phyloP scores from a whole-genome alignment of 495 filamentous ascomycete genomes.

The Aspergillus sclerotiicarbonarius region DNA sequence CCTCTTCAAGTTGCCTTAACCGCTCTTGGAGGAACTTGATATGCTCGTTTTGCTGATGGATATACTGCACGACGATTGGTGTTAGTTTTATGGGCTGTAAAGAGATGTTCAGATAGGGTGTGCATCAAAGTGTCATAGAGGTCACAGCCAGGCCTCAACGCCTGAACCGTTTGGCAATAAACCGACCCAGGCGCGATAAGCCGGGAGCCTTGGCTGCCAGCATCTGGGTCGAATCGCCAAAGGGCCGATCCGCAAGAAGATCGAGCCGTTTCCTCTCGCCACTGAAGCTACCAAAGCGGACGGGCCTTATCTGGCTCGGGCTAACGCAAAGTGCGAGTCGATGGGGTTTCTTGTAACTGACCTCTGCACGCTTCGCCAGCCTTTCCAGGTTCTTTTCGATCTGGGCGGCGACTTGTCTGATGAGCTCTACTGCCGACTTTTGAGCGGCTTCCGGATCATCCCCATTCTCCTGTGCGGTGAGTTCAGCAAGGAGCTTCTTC shows the following conservation, averaged over 20 bases:
- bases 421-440: slow-evolving; percentile 41
- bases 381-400: slow-evolving; percentile 48
- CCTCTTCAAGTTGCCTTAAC: slow-evolving; percentile 51
- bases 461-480: slow-evolving; percentile 33
- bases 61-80: slow-evolving; percentile 44
- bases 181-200: background rate
- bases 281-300: background rate
- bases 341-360: slow-evolving; percentile 22
- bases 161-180: background rate
- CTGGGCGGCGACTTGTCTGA: slow-evolving; percentile 42
- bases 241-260: background rate
- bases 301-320: background rate
- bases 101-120: slow-evolving; percentile 1
- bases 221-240: background rate
- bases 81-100: background rate
- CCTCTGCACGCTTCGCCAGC: slow-evolving; percentile 49
- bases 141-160: background rate
- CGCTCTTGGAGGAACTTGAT: slow-evolving; percentile 58
- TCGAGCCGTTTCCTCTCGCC: background rate
- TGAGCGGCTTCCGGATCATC: slow-evolving; percentile 33
- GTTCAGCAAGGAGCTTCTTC: slow-evolving; percentile 42
- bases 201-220: background rate
- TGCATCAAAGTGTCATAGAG: background rate
- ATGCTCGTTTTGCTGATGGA: slow-evolving; percentile 57
- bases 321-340: background rate